Evolutionary conservation across 1,284 basidiomycete genomes (phyloP).

Genomic region (Puccinia novopanici): DNA sequence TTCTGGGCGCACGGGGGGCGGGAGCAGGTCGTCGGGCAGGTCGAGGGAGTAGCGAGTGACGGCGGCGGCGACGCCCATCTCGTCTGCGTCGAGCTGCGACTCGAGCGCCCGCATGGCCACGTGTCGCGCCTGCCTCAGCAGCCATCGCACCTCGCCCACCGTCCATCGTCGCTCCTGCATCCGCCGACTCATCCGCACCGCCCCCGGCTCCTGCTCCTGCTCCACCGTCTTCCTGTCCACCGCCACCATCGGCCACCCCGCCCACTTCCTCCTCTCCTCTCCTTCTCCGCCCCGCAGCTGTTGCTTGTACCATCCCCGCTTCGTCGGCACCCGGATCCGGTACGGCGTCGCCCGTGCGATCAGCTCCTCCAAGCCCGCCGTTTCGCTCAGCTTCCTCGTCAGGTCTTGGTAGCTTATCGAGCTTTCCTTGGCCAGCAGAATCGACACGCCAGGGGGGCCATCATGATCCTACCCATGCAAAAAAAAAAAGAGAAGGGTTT

Average conservation of each 20-base stretch:
- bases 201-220: background rate
- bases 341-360: constrained; percentile 27
- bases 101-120: background rate
- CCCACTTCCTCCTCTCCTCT: too few species aligned
- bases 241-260: constrained; percentile 2
- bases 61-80: constrained; percentile 9
- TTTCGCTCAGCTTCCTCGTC: background rate
- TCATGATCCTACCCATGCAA: background rate
- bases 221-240: background rate
- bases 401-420: constrained; percentile 23
- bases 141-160: background rate
- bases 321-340: constrained; percentile 27
- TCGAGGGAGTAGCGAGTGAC: constrained; percentile 11
- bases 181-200: constrained; percentile 3
- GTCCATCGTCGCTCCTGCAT: constrained; percentile 29
- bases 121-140: background rate
- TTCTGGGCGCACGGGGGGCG: background rate
- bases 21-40: background rate
- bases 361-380: background rate
- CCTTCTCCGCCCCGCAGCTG: background rate
- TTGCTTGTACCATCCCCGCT: background rate
- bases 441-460: background rate
- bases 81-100: background rate
- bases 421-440: background rate
- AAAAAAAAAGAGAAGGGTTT: background rate